Evolutionary conservation across 139 green algal species (phyloP).

Genomic region (Coelastrella sp.): DNA sequence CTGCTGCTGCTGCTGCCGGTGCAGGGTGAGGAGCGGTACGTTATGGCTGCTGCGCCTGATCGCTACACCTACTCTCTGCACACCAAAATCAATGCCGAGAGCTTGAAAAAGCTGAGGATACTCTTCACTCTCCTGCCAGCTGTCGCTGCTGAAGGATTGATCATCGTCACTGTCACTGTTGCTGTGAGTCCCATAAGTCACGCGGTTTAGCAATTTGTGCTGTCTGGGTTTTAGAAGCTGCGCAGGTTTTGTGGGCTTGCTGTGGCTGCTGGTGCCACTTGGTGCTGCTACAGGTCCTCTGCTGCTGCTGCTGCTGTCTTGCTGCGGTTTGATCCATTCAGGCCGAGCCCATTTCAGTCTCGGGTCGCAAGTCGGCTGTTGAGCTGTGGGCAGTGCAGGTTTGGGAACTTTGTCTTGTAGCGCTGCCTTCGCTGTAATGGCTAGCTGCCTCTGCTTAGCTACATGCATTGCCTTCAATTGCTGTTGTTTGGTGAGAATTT

Average conservation of each 20-base stretch:
- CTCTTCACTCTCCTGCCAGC: background rate
- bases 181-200: constrained; percentile 21
- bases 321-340: constrained; percentile 21
- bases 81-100: constrained; percentile 18
- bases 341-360: constrained; percentile 30
- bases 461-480: background rate
- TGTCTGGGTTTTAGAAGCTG: background rate
- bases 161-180: background rate
- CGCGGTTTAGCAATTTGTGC: background rate
- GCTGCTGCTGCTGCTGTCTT: constrained; percentile 25
- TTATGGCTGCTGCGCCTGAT: constrained; percentile 1
- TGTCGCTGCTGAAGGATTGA: background rate
- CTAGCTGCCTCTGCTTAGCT: background rate
- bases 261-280: background rate
- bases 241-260: background rate
- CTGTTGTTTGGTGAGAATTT: no score
- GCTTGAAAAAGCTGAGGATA: constrained; percentile 11
- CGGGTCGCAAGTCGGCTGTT: background rate
- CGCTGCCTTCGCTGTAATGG: background rate
- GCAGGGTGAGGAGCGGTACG: constrained; percentile 14
- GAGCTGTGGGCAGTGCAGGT: background rate
- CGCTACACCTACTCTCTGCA: background rate
- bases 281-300: background rate
- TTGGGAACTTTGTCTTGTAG: background rate
- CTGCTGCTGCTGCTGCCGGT: background rate